phyloP scores from a whole-genome alignment of 495 filamentous ascomycete species.

The Thermochaetoides thermophila region DNA sequence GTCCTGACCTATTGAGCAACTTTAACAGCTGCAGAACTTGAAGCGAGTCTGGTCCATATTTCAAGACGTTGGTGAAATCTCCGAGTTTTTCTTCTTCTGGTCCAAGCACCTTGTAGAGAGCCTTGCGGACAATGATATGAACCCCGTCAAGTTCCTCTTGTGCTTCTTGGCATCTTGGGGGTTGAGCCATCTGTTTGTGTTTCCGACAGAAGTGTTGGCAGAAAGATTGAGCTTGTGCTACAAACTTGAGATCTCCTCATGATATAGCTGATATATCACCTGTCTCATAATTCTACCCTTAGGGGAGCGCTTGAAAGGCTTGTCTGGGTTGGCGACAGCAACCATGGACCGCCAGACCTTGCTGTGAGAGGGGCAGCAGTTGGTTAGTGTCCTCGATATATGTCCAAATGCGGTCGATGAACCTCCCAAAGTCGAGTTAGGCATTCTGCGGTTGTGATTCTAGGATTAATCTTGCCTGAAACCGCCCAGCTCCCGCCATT shows the following conservation, averaged over 20 bases:
- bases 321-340: not conserved
- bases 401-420: conserved; percentile 12
- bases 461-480: conserved; percentile 32
- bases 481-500: conserved; percentile 30
- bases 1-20: not conserved
- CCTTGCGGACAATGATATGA: not conserved
- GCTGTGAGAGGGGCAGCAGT: not conserved
- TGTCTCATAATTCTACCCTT: conserved; percentile 2
- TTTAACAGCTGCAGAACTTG: conserved; percentile 1
- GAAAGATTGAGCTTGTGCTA: too few species aligned
- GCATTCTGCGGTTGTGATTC: conserved; percentile 17
- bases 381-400: conserved; percentile 11
- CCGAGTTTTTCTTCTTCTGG: not conserved
- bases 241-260: conserved; percentile 1
- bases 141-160: not conserved
- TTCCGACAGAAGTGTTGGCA: too few species aligned
- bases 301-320: conserved; percentile 1
- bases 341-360: conserved; percentile 3
- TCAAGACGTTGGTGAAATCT: conserved; percentile 2
- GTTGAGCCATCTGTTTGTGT: too few species aligned
- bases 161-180: not conserved
- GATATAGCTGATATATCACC: not conserved
- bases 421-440: not conserved
- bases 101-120: not conserved
- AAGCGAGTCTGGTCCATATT: conserved; percentile 1